Conservation (phyloP, 257 asterid species). For the Rubia yunnanensis region DNA sequence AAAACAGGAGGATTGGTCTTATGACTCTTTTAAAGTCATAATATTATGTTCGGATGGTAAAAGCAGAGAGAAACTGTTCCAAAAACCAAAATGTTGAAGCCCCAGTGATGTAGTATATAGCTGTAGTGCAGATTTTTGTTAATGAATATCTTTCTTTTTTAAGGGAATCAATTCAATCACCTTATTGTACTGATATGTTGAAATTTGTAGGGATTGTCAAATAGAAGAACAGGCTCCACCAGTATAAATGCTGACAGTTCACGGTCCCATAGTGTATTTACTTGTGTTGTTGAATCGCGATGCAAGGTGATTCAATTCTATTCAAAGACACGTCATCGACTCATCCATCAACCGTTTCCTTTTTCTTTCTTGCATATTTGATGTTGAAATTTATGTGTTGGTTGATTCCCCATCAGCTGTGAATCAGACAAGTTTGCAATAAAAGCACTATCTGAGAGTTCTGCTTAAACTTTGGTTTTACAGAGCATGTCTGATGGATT, state of each 20-base stretch:
- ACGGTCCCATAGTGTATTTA: slow-evolving; percentile 96
- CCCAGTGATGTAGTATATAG: not conserved
- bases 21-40: not conserved
- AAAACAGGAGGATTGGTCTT: not conserved
- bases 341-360: not conserved
- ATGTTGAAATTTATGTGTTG: not conserved
- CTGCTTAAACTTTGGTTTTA: slow-evolving; percentile 16
- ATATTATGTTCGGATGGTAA: not conserved
- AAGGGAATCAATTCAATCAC: not conserved
- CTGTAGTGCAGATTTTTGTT: not conserved
- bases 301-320: slow-evolving; percentile 56
- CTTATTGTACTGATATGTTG: not conserved
- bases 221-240: slow-evolving; percentile 90
- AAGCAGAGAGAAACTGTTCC: not conserved
- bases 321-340: not conserved
- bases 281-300: slow-evolving; percentile 96
- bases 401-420: not conserved
- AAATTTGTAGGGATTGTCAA: slow-evolving; percentile 70
- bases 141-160: not conserved
- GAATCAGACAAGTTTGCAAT: not conserved
- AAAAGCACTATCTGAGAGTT: slow-evolving; percentile 1
- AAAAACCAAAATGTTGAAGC: not conserved
- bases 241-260: slow-evolving; percentile 95
- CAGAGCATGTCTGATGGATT: slow-evolving; percentile 86
- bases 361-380: not conserved